Evolutionary conservation across 305 asterid species (phyloP).

Genomic region (Fraxinus paxiana): DNA sequence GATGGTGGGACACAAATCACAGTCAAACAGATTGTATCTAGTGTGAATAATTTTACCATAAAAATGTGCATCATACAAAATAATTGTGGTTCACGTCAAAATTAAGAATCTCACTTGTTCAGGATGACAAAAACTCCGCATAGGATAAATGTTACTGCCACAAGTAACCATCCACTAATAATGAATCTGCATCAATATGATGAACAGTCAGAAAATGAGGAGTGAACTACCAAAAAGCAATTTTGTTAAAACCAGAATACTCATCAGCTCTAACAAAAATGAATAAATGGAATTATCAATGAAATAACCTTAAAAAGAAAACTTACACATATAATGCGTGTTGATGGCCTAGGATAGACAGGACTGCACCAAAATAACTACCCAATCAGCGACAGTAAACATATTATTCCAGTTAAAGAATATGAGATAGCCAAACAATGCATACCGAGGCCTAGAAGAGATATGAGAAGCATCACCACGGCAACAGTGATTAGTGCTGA

Average conservation of each 20-base stretch:
- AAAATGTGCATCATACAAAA: background rate
- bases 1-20: background rate
- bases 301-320: slow-evolving; percentile 5
- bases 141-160: slow-evolving; percentile 70
- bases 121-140: slow-evolving; percentile 77
- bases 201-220: slow-evolving; percentile 3
- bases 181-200: slow-evolving; percentile 60
- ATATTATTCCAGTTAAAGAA: background rate
- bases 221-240: background rate
- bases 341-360: slow-evolving; percentile 73
- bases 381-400: slow-evolving; percentile 16
- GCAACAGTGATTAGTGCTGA: slow-evolving; percentile 67
- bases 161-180: slow-evolving; percentile 88
- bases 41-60: background rate
- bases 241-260: background rate
- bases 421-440: background rate
- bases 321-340: slow-evolving; percentile 73
- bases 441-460: slow-evolving; percentile 87
- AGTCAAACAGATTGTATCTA: background rate
- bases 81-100: background rate
- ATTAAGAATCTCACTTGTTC: slow-evolving; percentile 53
- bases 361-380: slow-evolving; percentile 41
- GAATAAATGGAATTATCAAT: background rate
- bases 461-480: slow-evolving; percentile 67
- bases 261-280: background rate